phyloP scores from a whole-genome alignment of 2,329 filamentous ascomycete genomes.

The Fusarium penzigii region DNA sequence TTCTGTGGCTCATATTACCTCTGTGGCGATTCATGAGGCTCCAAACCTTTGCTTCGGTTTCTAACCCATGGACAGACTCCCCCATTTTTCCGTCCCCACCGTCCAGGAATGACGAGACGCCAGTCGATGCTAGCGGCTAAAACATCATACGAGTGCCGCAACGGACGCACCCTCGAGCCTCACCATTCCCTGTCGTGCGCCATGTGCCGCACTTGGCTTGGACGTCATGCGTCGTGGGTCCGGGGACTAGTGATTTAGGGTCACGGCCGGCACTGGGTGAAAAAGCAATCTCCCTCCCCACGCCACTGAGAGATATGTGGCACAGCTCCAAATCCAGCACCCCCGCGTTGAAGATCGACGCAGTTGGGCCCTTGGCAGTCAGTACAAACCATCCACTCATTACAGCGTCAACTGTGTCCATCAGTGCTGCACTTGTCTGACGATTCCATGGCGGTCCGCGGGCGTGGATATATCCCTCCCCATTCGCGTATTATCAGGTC shows the following conservation, averaged over 20 bases:
- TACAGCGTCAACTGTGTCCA: conserved; percentile 18
- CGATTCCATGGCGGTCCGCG: background rate
- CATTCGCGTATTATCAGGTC: too few relatives aligned
- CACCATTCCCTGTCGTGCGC: conserved; percentile 24
- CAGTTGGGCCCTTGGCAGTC: conserved; percentile 18
- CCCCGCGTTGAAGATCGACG: conserved; percentile 24
- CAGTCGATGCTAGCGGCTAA: conserved; percentile 25
- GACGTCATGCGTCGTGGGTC: conserved; percentile 30
- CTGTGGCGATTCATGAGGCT: background rate
- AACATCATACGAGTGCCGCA: conserved; percentile 32
- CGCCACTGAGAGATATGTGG: conserved; percentile 16
- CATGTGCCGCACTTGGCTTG: conserved; percentile 31
- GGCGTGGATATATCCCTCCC: background rate
- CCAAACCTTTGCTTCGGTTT: background rate
- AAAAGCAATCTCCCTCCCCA: conserved; percentile 28
- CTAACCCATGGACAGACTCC: conserved; percentile 14
- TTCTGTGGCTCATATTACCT: background rate
- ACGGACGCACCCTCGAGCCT: conserved; percentile 19
- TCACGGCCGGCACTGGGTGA: conserved; percentile 28
- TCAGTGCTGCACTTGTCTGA: background rate
- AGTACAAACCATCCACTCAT: conserved; percentile 8
- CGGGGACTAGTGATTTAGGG: conserved; percentile 25
- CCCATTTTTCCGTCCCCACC: conserved; percentile 15
- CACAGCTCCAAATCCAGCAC: conserved; percentile 27
- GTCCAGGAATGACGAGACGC: conserved; percentile 22